These are phyloP conservation scores for Talaromyces verruculosus DNA, from an alignment of 2,329 filamentous ascomycete species.

Conservation along the genomic window DNA sequence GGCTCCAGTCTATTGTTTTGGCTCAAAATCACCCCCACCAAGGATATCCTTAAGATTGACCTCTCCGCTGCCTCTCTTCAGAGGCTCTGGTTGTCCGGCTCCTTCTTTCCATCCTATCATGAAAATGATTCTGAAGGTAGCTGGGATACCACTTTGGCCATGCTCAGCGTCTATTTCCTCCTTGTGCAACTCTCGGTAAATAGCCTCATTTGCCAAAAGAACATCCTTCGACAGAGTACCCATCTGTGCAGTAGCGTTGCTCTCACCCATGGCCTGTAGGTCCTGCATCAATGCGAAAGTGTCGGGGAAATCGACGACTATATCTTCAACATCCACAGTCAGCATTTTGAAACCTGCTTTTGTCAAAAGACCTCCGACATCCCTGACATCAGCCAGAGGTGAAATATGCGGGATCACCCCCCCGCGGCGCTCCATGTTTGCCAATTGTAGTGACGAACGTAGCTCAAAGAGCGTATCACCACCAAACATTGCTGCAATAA, in stretches of 20 bases:
- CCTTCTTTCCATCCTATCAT: conserved; percentile 99
- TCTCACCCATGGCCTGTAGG: conserved; percentile 93
- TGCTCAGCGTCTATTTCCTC: conserved; percentile 52
- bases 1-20: conserved; percentile 11
- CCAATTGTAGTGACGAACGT: conserved; percentile 87
- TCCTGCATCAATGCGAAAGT: conserved; percentile 90
- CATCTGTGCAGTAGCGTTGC: conserved; percentile 82
- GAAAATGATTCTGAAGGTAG: conserved; percentile 92
- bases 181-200: conserved; percentile 84
- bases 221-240: conserved; percentile 78
- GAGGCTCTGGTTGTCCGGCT: conserved; percentile 72
- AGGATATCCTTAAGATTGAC: conserved; percentile 84
- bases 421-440: conserved; percentile 85
- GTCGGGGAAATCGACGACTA: conserved; percentile 90
- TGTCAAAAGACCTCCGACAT: conserved; percentile 83
- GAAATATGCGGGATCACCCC: conserved; percentile 89
- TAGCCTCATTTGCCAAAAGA: conserved; percentile 79
- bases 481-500: conserved; percentile 94
- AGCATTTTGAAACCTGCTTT: conserved; percentile 91
- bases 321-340: conserved; percentile 96
- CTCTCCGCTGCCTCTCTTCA: conserved; percentile 80
- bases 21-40: conserved; percentile 46
- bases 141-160: conserved; percentile 65
- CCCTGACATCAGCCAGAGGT: conserved; percentile 85
- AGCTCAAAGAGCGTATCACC: conserved; percentile 93